phyloP scores from a whole-genome alignment of 495 filamentous ascomycete species.

The Penicillium antarcticum region DNA sequence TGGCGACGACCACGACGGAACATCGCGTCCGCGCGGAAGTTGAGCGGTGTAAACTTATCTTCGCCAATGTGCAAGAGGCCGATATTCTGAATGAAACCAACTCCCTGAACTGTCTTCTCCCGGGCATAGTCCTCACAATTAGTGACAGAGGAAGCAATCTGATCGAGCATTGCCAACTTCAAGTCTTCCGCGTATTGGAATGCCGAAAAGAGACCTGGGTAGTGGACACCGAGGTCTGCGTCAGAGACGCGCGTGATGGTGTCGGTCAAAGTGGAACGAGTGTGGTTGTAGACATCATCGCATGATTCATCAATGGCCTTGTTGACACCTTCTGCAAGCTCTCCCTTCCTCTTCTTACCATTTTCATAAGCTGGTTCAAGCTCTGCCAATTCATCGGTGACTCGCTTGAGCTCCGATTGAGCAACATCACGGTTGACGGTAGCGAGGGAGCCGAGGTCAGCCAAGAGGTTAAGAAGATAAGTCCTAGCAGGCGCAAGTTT shows the following conservation, averaged over 20 bases:
- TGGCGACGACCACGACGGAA: conserved; percentile 75
- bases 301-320: conserved; percentile 79
- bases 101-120: conserved; percentile 72
- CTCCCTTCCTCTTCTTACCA: conserved; percentile 75
- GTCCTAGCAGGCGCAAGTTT: conserved; percentile 95
- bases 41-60: conserved; percentile 76
- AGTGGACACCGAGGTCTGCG: conserved; percentile 72
- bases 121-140: conserved; percentile 83
- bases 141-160: conserved; percentile 73
- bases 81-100: conserved; percentile 80
- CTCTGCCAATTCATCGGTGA: conserved; percentile 73
- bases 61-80: conserved; percentile 82
- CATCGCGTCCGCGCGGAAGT: conserved; percentile 88
- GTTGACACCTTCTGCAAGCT: conserved; percentile 79
- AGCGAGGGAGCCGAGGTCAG: conserved; percentile 78
- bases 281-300: conserved; percentile 78
- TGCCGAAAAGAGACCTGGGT: conserved; percentile 78
- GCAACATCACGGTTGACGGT: conserved; percentile 85
- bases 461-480: conserved; percentile 90
- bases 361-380: conserved; percentile 82
- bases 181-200: conserved; percentile 94
- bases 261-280: conserved; percentile 64
- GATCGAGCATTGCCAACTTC: conserved; percentile 84
- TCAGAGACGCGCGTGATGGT: conserved; percentile 75
- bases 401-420: conserved; percentile 79